Percentiles rank a stretch among this genome's conserved stretches.
Evolutionary conservation across 306 rosid genomes (phyloP).

Genomic region (Crotalaria pallida): DNA sequence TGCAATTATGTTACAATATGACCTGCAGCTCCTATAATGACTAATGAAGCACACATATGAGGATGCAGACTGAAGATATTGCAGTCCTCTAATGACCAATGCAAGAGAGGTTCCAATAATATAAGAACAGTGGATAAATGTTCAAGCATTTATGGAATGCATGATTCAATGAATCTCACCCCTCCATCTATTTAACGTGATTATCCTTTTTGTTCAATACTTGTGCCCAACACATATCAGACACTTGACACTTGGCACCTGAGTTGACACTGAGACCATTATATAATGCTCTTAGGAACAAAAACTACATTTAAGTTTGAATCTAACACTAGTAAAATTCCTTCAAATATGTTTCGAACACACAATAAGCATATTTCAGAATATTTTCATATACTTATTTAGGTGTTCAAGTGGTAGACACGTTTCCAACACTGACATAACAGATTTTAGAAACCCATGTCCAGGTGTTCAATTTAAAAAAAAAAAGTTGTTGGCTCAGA

Average conservation of each 20-base stretch:
- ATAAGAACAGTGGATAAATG: background rate
- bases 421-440: no score
- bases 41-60: background rate
- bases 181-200: background rate
- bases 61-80: constrained; percentile 4
- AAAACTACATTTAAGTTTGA: background rate
- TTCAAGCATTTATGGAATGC: background rate
- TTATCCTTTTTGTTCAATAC: background rate
- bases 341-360: constrained; percentile 2
- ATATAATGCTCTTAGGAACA: background rate
- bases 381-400: background rate
- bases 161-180: background rate
- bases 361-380: background rate
- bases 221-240: background rate
- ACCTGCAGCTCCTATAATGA: no score
- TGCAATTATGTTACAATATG: no score
- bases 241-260: background rate
- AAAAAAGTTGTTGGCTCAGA: no score
- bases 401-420: no score
- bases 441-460: no score
- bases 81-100: background rate
- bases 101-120: background rate
- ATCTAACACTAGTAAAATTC: background rate
- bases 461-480: no score
- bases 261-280: background rate